Conservation (phyloP, 257 asterid genomes). For the Solanum ossicruentum region DNA sequence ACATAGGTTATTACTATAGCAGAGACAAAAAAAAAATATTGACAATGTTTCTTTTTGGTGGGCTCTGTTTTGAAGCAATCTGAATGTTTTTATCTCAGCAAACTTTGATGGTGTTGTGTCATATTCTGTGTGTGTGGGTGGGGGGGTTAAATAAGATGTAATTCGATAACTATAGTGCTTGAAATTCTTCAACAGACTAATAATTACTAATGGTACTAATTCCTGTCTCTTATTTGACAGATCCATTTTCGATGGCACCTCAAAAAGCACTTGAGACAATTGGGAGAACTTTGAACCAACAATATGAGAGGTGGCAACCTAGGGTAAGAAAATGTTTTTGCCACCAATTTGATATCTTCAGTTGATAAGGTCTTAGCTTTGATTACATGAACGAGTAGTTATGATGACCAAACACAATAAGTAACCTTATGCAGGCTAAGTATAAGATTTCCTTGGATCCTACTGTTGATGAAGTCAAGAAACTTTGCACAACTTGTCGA, state of each 20-base stretch:
- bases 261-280: slow-evolving; percentile 57
- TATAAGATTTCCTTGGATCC: slow-evolving; percentile 86
- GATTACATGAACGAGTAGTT: background rate
- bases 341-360: background rate
- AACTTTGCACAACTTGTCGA: slow-evolving; percentile 87
- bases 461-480: slow-evolving; percentile 91
- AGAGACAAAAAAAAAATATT: background rate
- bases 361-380: background rate
- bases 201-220: slow-evolving; percentile 4
- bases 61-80: background rate
- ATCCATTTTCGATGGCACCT: slow-evolving; percentile 69
- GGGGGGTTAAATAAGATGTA: background rate
- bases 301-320: slow-evolving; percentile 72
- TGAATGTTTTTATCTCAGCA: background rate
- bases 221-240: slow-evolving; percentile 20
- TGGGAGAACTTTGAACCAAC: slow-evolving; percentile 46
- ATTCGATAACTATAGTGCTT: background rate
- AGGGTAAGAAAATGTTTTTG: slow-evolving; percentile 39
- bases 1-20: background rate
- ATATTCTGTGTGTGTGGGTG: background rate
- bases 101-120: background rate
- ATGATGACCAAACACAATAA: background rate
- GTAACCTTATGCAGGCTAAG: slow-evolving; percentile 49
- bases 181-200: background rate
- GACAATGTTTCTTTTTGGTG: background rate